Conservation (phyloP, 768 basidiomycete genomes). For the Lentinus tigrinus region DNA sequence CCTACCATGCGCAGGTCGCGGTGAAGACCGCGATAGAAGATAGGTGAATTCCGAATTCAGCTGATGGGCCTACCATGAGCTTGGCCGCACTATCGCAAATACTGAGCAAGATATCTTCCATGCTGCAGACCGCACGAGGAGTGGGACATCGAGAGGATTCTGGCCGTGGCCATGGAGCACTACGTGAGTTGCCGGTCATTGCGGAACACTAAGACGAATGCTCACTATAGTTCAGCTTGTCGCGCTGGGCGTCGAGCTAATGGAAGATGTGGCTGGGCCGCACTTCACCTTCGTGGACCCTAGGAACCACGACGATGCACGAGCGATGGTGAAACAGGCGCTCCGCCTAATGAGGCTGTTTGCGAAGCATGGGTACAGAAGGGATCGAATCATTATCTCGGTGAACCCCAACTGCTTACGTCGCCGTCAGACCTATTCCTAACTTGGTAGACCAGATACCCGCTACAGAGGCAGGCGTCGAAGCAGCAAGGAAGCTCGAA, state of each 20-base stretch:
- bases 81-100: neutral
- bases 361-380: slow-evolving; percentile 36
- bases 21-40: slow-evolving; percentile 29
- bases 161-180: slow-evolving; percentile 21
- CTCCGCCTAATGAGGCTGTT: slow-evolving; percentile 41
- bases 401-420: slow-evolving; percentile 33
- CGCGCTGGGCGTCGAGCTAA: slow-evolving; percentile 45
- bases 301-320: slow-evolving; percentile 36
- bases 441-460: slow-evolving; percentile 42
- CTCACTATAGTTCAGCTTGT: slow-evolving; percentile 40
- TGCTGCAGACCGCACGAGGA: slow-evolving; percentile 2
- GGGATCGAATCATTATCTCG: slow-evolving; percentile 46
- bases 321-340: slow-evolving; percentile 43
- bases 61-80: neutral
- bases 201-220: neutral
- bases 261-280: slow-evolving; percentile 45
- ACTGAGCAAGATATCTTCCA: slow-evolving; percentile 13
- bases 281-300: slow-evolving; percentile 55
- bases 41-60: neutral
- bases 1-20: slow-evolving; percentile 36
- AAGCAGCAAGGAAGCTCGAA: slow-evolving; percentile 43
- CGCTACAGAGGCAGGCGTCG: slow-evolving; percentile 54
- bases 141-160: slow-evolving; percentile 2
- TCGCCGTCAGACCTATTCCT: neutral
- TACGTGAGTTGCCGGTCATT: slow-evolving; percentile 29